These are phyloP conservation scores for Penicillium sp. DNA, from an alignment of 2,329 filamentous ascomycete genomes.

Conservation along the genomic window DNA sequence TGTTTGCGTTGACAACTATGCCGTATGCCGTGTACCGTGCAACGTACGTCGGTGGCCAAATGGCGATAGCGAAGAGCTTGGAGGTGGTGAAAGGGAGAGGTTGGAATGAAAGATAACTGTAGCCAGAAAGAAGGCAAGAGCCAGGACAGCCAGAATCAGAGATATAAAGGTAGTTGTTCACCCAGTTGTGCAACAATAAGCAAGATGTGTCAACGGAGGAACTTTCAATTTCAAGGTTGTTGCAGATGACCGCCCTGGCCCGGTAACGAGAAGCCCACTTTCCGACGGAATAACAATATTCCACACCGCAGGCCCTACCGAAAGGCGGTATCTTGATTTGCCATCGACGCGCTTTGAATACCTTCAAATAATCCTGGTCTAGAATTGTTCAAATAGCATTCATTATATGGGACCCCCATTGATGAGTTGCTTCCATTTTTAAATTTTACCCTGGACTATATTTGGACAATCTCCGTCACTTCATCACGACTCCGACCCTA, in stretches of 20 bases:
- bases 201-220: conserved; percentile 5
- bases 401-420: conserved; percentile 1
- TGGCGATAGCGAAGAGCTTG: background rate
- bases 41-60: background rate
- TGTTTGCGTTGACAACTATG: background rate
- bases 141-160: background rate
- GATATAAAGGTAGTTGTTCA: background rate
- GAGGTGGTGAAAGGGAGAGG: background rate
- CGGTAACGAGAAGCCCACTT: conserved; percentile 40
- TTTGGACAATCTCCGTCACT: background rate
- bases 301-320: conserved; percentile 11
- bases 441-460: background rate
- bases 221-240: conserved; percentile 10
- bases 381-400: conserved; percentile 10
- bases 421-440: background rate
- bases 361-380: conserved; percentile 17
- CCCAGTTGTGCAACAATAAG: conserved; percentile 5
- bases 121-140: background rate
- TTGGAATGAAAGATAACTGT: background rate
- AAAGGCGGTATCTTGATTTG: conserved; percentile 5
- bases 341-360: conserved; percentile 28
- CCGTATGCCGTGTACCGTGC: conserved; percentile 1
- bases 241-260: conserved; percentile 29
- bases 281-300: conserved; percentile 28
- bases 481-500: background rate